Evolutionary conservation across 352 stramenopile genomes (phyloP).

Genomic region (Phytophthora citricola): DNA sequence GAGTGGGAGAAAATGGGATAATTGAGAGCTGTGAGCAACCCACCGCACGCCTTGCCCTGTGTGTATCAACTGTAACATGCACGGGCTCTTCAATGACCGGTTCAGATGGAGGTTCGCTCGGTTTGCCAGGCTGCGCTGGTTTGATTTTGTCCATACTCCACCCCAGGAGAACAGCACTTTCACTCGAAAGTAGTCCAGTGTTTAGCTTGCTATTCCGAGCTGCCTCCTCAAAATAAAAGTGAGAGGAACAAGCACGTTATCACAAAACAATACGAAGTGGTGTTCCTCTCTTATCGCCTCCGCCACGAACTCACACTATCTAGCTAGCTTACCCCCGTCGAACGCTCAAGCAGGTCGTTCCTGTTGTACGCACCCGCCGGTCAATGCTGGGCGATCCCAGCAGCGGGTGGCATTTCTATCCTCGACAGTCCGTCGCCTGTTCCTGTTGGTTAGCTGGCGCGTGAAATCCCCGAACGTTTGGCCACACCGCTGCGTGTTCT

Average conservation of each 20-base stretch:
- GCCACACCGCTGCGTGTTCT: slow-evolving; percentile 15
- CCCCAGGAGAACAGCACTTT: too few species aligned
- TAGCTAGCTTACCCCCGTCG: too few species aligned
- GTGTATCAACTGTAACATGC: slow-evolving; percentile 9
- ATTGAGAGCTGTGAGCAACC: neutral
- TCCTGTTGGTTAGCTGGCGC: neutral
- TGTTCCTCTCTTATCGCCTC: slow-evolving; percentile 16
- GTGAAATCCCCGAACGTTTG: neutral
- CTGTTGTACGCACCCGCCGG: neutral
- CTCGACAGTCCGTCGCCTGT: neutral
- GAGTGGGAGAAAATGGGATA: neutral
- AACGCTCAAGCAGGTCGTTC: neutral
- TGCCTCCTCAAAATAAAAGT: too few species aligned
- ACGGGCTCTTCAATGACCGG: slow-evolving; percentile 10
- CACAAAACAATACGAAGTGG: slow-evolving; percentile 21
- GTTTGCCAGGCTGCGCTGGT: slow-evolving; percentile 4
- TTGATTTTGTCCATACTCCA: slow-evolving; percentile 21
- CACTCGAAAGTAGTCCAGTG: neutral
- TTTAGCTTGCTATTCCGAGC: slow-evolving; percentile 5
- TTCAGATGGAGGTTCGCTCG: too few species aligned
- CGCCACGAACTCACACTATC: too few species aligned
- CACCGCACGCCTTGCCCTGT: slow-evolving; percentile 12
- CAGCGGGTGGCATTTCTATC: neutral
- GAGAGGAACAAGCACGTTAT: neutral
- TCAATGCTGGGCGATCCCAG: neutral